Base-by-base conservation (phyloP, 2,329 filamentous ascomycete genomes). In the Onygenales sp. region DNA sequence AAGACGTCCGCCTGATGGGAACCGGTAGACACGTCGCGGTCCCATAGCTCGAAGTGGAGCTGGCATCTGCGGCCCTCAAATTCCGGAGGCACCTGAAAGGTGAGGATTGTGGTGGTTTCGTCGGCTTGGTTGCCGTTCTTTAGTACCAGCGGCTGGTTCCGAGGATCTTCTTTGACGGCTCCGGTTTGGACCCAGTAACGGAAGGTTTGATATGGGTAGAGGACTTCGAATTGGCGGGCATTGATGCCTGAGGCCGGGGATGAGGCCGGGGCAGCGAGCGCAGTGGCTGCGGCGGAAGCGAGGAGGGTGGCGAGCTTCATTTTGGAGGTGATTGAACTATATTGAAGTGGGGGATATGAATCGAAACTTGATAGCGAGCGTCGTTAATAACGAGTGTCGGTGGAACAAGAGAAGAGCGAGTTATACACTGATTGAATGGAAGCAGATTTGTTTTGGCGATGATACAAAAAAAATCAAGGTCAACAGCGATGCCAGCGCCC, bases 41-140 rank as follows among this genome's bases (percentile, higher is more conserved):
- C 54, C 57, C 59, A 58, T 5, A 63, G 57, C 31, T 64, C 62
- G 31, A 64, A 62, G 8, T 59, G 53, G 9, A 64, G 55, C 48
- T 52, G 56, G 60, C 62, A 64, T 14, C 50, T 57, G 21, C 55
- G 57, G 47, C 59, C 60, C 10, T 46, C 43, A 41, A 57, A 42
- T 2, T 58, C 54, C 0, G 53, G 7, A 17, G 52, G 47, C 27
- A 63, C 35, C n/a, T 58, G 8, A 52, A 63, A 64, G 33, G 59
- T 64, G 7, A 62, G 59, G 27, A 64, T 60, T 1, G 58, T 54
- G 54, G 55, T 63, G 39, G 58, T 60, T 45, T 63, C 61, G 36
- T 64, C 50, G 5, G 14, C 54, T 0, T 47, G 51, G 17, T 59
- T 59, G 35, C 55, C 54, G 56, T 63, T 56, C 50, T 63, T 63